A percentile compares a stretch with the other conserved stretches of the same genome.
Conservation (phyloP, 1,284 basidiomycete genomes). For the Omphalotus olearius region DNA sequence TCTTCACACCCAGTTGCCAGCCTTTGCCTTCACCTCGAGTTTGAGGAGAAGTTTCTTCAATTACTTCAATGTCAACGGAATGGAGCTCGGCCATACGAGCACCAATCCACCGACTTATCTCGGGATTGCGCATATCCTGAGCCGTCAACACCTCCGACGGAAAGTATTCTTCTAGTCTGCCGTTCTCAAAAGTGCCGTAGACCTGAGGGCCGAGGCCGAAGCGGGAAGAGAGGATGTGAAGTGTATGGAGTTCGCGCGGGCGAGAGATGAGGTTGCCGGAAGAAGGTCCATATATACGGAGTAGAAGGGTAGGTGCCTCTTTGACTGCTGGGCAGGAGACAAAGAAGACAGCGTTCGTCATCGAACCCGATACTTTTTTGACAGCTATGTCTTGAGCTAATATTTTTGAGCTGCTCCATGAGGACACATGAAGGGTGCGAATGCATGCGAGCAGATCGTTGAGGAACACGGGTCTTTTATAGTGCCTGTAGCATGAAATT, state of each 20-base stretch:
- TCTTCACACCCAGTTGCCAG: constrained; percentile 55
- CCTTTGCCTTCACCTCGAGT: constrained; percentile 41
- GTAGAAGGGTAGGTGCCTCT: constrained; percentile 63
- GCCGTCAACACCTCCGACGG: constrained; percentile 78
- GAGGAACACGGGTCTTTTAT: constrained; percentile 60
- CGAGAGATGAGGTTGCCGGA: constrained; percentile 85
- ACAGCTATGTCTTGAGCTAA: constrained; percentile 54
- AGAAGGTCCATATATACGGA: constrained; percentile 88
- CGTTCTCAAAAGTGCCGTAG: constrained; percentile 91
- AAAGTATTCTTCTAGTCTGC: constrained; percentile 91
- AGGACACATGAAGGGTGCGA: constrained; percentile 47
- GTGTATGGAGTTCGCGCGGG: constrained; percentile 76
- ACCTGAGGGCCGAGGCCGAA: constrained; percentile 89
- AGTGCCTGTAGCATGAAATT: constrained; percentile 44
- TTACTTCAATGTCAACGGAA: constrained; percentile 74
- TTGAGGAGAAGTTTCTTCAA: constrained; percentile 44
- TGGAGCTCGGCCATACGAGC: constrained; percentile 92
- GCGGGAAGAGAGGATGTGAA: constrained; percentile 82
- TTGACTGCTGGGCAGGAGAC: constrained; percentile 61
- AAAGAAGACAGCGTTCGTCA: constrained; percentile 95
- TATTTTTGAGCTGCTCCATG: constrained; percentile 49
- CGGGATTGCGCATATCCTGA: constrained; percentile 70
- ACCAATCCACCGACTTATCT: constrained; percentile 80
- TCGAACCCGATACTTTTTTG: constrained; percentile 81
- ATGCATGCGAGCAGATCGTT: constrained; percentile 54